Conservation (phyloP, 2,329 filamentous ascomycete genomes). For the Talaromyces funiculosus region DNA sequence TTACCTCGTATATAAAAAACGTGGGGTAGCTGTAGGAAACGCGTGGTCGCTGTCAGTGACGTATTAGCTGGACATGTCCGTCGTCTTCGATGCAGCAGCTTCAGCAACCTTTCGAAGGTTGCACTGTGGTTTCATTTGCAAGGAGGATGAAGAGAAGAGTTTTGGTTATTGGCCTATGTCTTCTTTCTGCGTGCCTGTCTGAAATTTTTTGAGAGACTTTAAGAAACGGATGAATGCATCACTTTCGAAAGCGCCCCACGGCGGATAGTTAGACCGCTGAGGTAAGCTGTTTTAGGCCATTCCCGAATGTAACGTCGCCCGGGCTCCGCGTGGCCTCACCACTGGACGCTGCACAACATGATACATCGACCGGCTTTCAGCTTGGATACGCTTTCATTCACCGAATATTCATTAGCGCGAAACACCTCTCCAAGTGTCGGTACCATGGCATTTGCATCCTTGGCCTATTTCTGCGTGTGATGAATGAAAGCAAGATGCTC, state of each 20-base stretch:
- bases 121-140: background rate
- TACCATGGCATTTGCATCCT: background rate
- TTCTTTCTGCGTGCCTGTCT: background rate
- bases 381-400: background rate
- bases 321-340: background rate
- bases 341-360: background rate
- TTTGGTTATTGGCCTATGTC: too few relatives aligned
- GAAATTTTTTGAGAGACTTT: background rate
- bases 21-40: conserved; percentile 11
- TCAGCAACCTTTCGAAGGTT: background rate
- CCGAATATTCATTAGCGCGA: background rate
- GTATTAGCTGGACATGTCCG: conserved; percentile 1
- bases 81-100: background rate
- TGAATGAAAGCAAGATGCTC: background rate
- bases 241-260: background rate
- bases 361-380: background rate
- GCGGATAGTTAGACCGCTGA: background rate
- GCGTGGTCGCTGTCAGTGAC: background rate
- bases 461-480: background rate
- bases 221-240: background rate
- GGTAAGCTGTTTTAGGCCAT: background rate
- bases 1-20: background rate
- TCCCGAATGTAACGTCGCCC: background rate
- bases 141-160: background rate
- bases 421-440: too few relatives aligned